Base-by-base conservation (phyloP, 305 asterid species). In the Fraxinus ornus region DNA sequence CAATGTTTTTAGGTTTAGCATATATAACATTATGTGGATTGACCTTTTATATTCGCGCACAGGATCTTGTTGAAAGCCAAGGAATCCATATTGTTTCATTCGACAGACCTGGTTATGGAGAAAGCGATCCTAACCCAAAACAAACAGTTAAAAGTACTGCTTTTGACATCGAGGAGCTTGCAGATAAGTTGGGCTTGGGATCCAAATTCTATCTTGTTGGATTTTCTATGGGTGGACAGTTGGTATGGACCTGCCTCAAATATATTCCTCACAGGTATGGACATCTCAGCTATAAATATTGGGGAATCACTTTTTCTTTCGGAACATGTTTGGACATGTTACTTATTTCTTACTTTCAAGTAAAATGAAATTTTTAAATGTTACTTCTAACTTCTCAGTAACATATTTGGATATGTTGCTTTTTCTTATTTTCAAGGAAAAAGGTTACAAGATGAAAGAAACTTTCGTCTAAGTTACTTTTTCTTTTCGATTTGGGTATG, bases 221-320 rank as follows among this genome's bases (percentile, higher is more conserved):
- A 21, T 87, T 89, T 88, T 94, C 97, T 13, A 83, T 94, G 97
- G 99, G 99, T 2, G 99, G 98, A 30, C 97, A 94, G 86, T 84
- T 86, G 64, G 90, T 86, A 22, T 95, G 98, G 98, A 82, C 94
- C 36, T 92, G 92, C 90, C 94, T 95, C 85, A 93, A 94, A 81
- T 90, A 95, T 84, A 95, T 95, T 76, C 99, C 99, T 86, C 98
- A 94, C 78, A 94, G 99, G 99, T 91, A 87, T 44, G 22, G 60
- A 78, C 55, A 5, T 37, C 37, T 21, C 21, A 13, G 33, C 79
- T 10, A 15, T 7, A 75, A 15, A n/a, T 3, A 68, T 36, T 62
- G 15, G 30, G 32, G 62, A 5, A 19, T 57, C 13, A 49, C 74
- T 66, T 66, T 26, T 66, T 66, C 74, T 66, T 66, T 66, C 2